Evolutionary conservation across 1,139 yeast species (phyloP).

Genomic region (Kurtzmaniella natalensis): DNA sequence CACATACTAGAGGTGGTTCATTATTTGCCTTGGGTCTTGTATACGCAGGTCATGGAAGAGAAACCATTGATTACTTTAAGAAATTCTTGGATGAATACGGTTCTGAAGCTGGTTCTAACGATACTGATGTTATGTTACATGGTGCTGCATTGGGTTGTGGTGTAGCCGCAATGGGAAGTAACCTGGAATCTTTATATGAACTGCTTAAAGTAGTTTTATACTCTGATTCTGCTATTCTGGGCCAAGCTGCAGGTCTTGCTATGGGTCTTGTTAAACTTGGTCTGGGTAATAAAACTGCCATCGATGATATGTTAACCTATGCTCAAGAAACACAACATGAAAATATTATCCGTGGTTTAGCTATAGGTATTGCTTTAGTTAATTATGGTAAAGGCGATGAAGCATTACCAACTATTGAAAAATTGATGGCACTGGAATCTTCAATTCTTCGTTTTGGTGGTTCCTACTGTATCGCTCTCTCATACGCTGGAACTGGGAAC

Average conservation of each 20-base stretch:
- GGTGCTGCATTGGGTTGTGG: conserved; percentile 97
- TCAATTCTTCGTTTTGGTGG: conserved; percentile 94
- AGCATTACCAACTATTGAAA: conserved; percentile 69
- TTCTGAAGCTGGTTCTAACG: conserved; percentile 62
- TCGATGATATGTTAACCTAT: conserved; percentile 81
- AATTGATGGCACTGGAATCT: conserved; percentile 69
- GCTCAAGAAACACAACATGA: conserved; percentile 97
- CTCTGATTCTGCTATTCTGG: conserved; percentile 89
- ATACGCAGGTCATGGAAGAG: conserved; percentile 95
- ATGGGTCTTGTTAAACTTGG: conserved; percentile 98
- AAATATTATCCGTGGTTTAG: conserved; percentile 86
- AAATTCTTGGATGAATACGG: conserved; percentile 68
- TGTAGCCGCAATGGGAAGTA: conserved; percentile 95
- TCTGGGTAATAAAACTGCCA: conserved; percentile 71
- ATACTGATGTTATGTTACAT: conserved; percentile 82
- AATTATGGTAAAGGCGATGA: conserved; percentile 82
- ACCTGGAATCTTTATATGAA: conserved; percentile 70
- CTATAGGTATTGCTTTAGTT: conserved; percentile 83
- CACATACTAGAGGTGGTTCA: conserved; percentile 95
- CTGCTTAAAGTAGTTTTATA: conserved; percentile 81
- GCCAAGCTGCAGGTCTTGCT: conserved; percentile 95
- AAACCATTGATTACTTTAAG: conserved; percentile 76
- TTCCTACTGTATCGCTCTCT: conserved; percentile 88
- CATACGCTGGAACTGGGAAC: conserved; percentile 95
- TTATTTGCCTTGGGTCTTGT: conserved; percentile 89